Conservation (phyloP, 768 basidiomycete genomes). For the Hemileccinum rubropunctum region DNA sequence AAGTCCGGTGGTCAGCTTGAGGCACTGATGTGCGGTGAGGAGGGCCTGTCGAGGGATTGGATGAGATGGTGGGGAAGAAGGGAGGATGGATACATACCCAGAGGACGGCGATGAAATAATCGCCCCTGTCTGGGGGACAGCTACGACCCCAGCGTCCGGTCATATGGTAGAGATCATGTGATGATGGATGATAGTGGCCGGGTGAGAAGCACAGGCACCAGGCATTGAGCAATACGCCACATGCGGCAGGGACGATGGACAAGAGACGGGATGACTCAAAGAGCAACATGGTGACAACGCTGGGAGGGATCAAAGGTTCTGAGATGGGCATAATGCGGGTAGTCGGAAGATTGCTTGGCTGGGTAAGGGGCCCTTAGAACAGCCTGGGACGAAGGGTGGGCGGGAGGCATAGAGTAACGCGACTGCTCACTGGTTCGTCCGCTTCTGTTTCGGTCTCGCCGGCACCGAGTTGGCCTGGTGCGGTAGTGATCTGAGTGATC, state of each 20-base stretch:
- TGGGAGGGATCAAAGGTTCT: slow-evolving; percentile 48
- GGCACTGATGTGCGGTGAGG: slow-evolving; percentile 87
- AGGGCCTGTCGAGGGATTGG: slow-evolving; percentile 52
- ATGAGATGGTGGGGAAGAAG: background rate
- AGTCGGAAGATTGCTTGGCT: slow-evolving; percentile 70
- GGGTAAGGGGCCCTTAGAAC: background rate
- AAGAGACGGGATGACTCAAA: slow-evolving; percentile 71
- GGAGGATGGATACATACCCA: slow-evolving; percentile 51
- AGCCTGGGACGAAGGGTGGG: slow-evolving; percentile 8
- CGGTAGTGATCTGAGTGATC: slow-evolving; percentile 54
- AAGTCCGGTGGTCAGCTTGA: slow-evolving; percentile 83
- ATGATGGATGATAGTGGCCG: slow-evolving; percentile 10
- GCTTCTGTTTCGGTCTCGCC: slow-evolving; percentile 80
- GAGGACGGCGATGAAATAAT: slow-evolving; percentile 64
- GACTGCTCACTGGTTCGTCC: slow-evolving; percentile 63
- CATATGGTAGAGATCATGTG: background rate
- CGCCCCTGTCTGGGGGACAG: slow-evolving; percentile 51
- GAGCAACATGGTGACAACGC: slow-evolving; percentile 52
- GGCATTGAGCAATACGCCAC: slow-evolving; percentile 62
- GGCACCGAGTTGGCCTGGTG: slow-evolving; percentile 55
- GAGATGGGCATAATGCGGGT: slow-evolving; percentile 56
- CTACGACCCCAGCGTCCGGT: slow-evolving; percentile 27
- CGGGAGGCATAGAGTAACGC: background rate
- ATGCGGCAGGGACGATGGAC: slow-evolving; percentile 67
- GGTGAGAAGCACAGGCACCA: slow-evolving; percentile 53